A percentile compares a stretch with the other conserved stretches of the same genome.
phyloP scores from a whole-genome alignment of 1,284 basidiomycete species.

The Exobasidium cylindrosporum region DNA sequence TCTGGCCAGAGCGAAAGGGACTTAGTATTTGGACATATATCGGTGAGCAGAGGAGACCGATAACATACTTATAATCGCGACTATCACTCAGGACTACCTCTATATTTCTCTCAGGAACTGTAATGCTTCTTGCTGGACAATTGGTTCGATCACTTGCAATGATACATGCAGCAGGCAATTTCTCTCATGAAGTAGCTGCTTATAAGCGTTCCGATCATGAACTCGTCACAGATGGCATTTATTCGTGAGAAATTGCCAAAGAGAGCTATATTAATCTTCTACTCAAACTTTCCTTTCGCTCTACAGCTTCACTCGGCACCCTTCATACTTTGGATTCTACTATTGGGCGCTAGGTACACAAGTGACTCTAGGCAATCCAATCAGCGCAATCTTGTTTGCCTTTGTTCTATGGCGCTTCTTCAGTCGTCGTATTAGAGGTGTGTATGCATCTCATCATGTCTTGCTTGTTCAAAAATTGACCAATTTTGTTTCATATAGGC shows the following conservation, averaged over 20 bases:
- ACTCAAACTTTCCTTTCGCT: not conserved
- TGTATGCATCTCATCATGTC: not conserved
- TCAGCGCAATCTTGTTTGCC: slow-evolving; percentile 68
- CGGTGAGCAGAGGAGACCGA: slow-evolving; percentile 4
- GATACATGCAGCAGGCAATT: slow-evolving; percentile 90
- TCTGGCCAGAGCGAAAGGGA: slow-evolving; percentile 16
- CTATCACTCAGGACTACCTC: too few species aligned
- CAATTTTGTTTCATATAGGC: slow-evolving; percentile 56
- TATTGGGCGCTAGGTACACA: slow-evolving; percentile 97
- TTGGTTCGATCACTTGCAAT: slow-evolving; percentile 80
- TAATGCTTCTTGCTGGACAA: slow-evolving; percentile 71
- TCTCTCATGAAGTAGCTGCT: slow-evolving; percentile 67
- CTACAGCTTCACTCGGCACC: slow-evolving; percentile 80
- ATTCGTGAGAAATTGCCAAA: slow-evolving; percentile 27
- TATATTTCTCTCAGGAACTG: slow-evolving; percentile 61
- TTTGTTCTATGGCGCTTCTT: slow-evolving; percentile 82
- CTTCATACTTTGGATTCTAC: slow-evolving; percentile 94
- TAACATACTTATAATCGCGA: too few species aligned
- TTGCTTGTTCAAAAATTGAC: not conserved
- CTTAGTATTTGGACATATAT: slow-evolving; percentile 10
- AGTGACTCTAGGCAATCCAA: slow-evolving; percentile 81
- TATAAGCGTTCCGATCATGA: slow-evolving; percentile 42
- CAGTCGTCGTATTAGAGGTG: slow-evolving; percentile 67
- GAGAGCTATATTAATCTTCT: not conserved
- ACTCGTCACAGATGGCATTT: slow-evolving; percentile 48